phyloP scores from a whole-genome alignment of 306 rosid species.

The Delonix regia region DNA sequence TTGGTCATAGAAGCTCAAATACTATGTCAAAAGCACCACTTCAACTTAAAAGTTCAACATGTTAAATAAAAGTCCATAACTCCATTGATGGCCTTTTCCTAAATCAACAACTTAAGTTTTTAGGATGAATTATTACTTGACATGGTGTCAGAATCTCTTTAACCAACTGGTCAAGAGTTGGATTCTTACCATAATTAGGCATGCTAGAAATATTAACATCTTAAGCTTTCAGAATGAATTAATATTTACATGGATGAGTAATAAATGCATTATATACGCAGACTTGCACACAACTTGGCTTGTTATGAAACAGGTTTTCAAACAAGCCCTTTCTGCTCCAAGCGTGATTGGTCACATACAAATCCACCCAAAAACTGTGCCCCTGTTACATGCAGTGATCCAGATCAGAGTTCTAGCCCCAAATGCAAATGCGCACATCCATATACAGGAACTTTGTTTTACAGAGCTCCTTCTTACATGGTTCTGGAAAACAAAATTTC shows the following conservation, averaged over 20 bases:
- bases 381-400: constrained; percentile 28
- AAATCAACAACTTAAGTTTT: background rate
- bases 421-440: constrained; percentile 66
- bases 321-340: constrained; percentile 41
- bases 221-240: background rate
- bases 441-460: constrained; percentile 50
- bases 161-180: background rate
- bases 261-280: constrained; percentile 31
- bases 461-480: constrained; percentile 54
- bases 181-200: background rate
- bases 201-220: background rate
- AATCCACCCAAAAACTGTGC: constrained; percentile 34
- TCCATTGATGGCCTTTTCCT: too few relatives aligned
- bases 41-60: too few relatives aligned
- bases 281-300: constrained; percentile 50
- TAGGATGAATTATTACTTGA: background rate
- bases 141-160: background rate
- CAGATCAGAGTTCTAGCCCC: constrained; percentile 46
- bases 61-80: background rate
- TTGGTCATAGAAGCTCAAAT: too few relatives aligned
- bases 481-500: constrained; percentile 4
- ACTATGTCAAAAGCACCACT: too few relatives aligned
- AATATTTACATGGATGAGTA: background rate
- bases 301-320: constrained; percentile 34
- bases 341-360: constrained; percentile 13